Evolutionary conservation across 345 rosid species (phyloP), one percentile per base, ranked within the genome.

Genomic region (Excoecaria cochinchinensis): DNA sequence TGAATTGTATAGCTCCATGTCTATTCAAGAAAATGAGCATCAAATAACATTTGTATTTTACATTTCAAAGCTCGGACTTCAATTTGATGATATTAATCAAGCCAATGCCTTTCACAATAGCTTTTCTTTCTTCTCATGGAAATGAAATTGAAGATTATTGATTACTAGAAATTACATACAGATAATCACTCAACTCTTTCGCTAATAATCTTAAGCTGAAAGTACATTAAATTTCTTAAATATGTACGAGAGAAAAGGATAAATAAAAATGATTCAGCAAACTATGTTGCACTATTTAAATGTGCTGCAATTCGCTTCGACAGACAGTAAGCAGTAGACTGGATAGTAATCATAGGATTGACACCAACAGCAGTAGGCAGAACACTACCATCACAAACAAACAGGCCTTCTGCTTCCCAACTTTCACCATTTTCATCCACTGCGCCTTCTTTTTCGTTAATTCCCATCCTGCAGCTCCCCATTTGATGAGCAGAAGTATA

Each of bases 391-490:
- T 87, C 94, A 13, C 94, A 90, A 1, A 88, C 89, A 73, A 83
- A 90, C 42, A 90, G 58, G 6, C 89, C 87, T 51, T 86, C 80
- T 19, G 94, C 89, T 82, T 90, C 94, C 92, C 92, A 90, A 53
- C 85, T 88, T 85, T 90, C 90, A 12, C 92, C 89, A 3, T 81
- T 82, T 78, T 76, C 85, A 75, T 88, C 91, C 25, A 90, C 85
- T 2, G 91, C 95, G 10, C 92, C 95, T 46, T 85, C 85, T 57
- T 77, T 76, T 17, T 74, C 78, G n/a, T 55, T 77, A 10, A 7
- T 31, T 63, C 91, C 95, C 88, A 90, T 90, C 80, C 85, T 86
- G 72, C 94, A 88, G 63, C 94, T 90, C 38, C 94, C 86, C 94
- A 90, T 87, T 74, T 88, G 95, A 79, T 90, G 95, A 0, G 92